Evolutionary conservation across 441 rosid genomes (phyloP), one percentile per base, ranked within the genome.

Genomic region (Hypseocharis bilobata): DNA sequence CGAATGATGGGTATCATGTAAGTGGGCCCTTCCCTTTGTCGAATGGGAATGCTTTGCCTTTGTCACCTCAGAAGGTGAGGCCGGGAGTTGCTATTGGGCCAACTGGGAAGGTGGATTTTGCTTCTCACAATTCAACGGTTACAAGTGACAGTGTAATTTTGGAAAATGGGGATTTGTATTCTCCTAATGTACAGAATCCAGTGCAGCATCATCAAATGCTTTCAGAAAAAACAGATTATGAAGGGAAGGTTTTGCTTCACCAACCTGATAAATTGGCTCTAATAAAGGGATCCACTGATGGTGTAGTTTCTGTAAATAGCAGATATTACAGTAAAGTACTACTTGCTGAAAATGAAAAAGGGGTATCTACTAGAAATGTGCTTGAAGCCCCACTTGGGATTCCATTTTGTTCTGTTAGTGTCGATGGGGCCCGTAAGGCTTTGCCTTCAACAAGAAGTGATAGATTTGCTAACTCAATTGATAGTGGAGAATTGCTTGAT

Each of bases 371-470:
- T 25, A 80, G 78, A 69, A 74, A 71, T 69, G 82, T 81, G 74
- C 74, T 88, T 36, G 66, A 73, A 66, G 91, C 96, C 0, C 98
- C 98, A 1, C 82, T 89, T 7, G 96, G 96, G 36, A 78, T 86
- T 69, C 88, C 91, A 58, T 78, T 76, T 68, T 79, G 84, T 64
- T 72, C 91, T 44, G 82, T 86, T 51, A 86, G 90, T 70, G 70
- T 73, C 6, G 88, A 90, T 69, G 87, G 91, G 75, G 61, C 85
- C 71, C 84, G 77, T 72, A 87, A 71, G 79, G 69, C 83, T 60
- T 68, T 60, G 49, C 83, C 88, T 2, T 56, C 72, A 7, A 49
- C 77, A 55, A 73, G 74, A 68, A 45, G 69, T 54, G 59, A 76
- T 58, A 83, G 77, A 66, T 72, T 66, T 45, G 63, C 64, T 64